A percentile compares a stretch with the other conserved stretches of the same genome.
phyloP scores from a whole-genome alignment of 2,329 filamentous ascomycete genomes.

The Leptodontidium sp. region DNA sequence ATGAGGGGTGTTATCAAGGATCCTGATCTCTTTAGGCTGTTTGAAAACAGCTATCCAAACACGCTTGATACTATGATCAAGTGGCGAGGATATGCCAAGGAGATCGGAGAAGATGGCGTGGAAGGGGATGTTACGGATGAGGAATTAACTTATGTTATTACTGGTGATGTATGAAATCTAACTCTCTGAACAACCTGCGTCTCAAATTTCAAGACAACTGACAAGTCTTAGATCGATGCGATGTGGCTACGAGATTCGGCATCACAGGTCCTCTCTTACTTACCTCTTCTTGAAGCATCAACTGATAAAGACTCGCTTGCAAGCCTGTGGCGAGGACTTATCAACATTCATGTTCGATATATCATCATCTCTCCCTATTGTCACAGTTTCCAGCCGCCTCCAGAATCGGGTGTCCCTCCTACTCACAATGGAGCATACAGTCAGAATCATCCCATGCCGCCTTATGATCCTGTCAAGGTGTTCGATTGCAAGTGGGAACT shows the following conservation, averaged over 20 bases:
- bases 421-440: constrained; percentile 65
- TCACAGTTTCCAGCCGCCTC: constrained; percentile 88
- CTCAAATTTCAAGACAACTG: constrained; percentile 11
- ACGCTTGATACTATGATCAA: constrained; percentile 77
- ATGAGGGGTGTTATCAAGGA: constrained; percentile 77
- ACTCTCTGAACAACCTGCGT: background rate
- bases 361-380: constrained; percentile 80
- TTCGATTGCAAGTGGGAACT: constrained; percentile 98
- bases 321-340: constrained; percentile 72
- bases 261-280: constrained; percentile 76
- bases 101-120: constrained; percentile 47
- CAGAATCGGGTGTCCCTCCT: constrained; percentile 71
- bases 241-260: constrained; percentile 92
- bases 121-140: constrained; percentile 55
- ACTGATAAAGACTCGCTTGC: constrained; percentile 65
- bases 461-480: constrained; percentile 73
- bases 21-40: constrained; percentile 75
- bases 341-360: constrained; percentile 75
- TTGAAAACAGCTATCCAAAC: constrained; percentile 78
- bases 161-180: constrained; percentile 53
- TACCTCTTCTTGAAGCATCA: constrained; percentile 66
- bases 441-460: constrained; percentile 71
- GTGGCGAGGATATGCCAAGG: constrained; percentile 68
- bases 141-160: constrained; percentile 68
- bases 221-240: constrained; percentile 64